phyloP scores from a whole-genome alignment of 2,329 filamentous ascomycete species.

The Hysterium pulicare region DNA sequence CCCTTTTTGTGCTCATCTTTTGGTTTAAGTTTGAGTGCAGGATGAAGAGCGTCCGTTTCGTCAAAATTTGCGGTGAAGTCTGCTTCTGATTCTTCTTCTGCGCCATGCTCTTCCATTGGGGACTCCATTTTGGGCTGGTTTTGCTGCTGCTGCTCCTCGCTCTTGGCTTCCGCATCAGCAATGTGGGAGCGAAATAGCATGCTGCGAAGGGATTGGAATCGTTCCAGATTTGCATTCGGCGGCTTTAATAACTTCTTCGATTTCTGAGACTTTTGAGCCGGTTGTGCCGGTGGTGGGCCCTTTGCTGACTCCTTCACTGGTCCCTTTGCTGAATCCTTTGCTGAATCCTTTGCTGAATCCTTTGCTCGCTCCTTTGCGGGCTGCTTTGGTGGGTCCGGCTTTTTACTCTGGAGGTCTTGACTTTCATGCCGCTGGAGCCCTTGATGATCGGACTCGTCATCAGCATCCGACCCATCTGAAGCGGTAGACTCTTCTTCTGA shows the following conservation, averaged over 20 bases:
- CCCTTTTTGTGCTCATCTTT: too few relatives aligned
- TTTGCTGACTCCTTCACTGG: neutral
- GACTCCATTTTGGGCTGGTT: too few relatives aligned
- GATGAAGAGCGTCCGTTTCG: neutral
- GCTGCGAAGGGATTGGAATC: slow-evolving; percentile 33
- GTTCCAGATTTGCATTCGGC: slow-evolving; percentile 22
- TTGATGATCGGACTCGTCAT: neutral
- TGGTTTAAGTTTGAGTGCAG: neutral
- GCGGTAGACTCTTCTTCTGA: neutral
- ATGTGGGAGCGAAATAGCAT: slow-evolving; percentile 31
- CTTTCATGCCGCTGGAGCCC: neutral
- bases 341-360: neutral
- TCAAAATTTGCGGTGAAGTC: too few relatives aligned
- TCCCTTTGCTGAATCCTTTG: neutral
- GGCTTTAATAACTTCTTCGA: too few relatives aligned
- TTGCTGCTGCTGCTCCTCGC: slow-evolving; percentile 15
- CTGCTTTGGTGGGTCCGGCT: neutral
- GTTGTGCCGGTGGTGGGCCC: neutral
- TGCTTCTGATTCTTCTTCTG: neutral
- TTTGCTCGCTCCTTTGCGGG: neutral
- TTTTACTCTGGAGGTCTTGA: neutral
- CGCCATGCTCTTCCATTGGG: too few relatives aligned
- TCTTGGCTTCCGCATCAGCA: slow-evolving; percentile 23
- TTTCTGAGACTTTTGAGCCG: too few relatives aligned
- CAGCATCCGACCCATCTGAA: neutral